phyloP scores from a whole-genome alignment of 176 grass and related monocot genomes.

The Hordeum vulgare region MorexV3_pseudomolecules_assembly NC_058518.1:334733617-334734116 shows the following conservation, averaged over 20 bases:
- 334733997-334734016: constrained; percentile 33
- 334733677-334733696: neutral
- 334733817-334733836: constrained; percentile 18
- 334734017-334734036: constrained; percentile 33
- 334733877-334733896: constrained; percentile 26
- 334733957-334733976: constrained; percentile 23
- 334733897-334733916: constrained; percentile 28
- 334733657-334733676: neutral
- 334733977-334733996: constrained; percentile 15
- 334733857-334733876: constrained; percentile 17
- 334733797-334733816: neutral
- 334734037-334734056: too few relatives aligned
- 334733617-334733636: neutral
- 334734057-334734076: too few relatives aligned
- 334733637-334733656: neutral
- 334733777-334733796: neutral
- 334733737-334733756: neutral
- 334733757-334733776: neutral
- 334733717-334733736: neutral
- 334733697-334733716: neutral
- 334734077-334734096: too few relatives aligned
- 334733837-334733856: constrained; percentile 16
- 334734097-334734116: too few relatives aligned
- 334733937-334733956: constrained; percentile 26
- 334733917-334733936: constrained; percentile 26